Evolutionary conservation across 2,329 filamentous ascomycete species (phyloP), one percentile per base, ranked within the genome.

Genomic region (Monosporascus sp.): DNA sequence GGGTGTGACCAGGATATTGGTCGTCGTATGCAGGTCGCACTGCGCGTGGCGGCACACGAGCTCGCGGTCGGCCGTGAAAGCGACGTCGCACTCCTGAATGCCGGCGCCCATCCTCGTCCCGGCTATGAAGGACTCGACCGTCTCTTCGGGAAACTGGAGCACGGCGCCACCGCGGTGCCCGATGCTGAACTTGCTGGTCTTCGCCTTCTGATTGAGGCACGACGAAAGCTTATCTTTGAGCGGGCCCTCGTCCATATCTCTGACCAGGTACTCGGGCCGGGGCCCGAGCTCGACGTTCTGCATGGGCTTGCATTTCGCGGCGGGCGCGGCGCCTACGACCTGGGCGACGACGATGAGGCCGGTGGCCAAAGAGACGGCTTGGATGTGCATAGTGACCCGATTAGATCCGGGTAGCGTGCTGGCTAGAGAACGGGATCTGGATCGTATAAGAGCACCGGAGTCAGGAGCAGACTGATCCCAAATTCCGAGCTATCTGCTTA

Each of bases 1-100:
- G 57, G 81, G 78, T 11, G 84, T 74, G 47, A 74, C 67, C 57
- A 88, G 75, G 63, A 88, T 85, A 70, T 88, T 81, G 64, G 84
- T 87, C 8, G 84, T 88, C 22, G 80, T 84, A 71, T 87, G 84
- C 41, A 88, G 70, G 61, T 88, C 84, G 68, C 84, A 88, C 59
- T 85, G 80, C 47, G 78, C 79, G 70, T 88, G 84, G 47, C 84
- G 79, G 70, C 84, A 88, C 45, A 88, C 84, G n/a, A 88, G 79
- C 63, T 83, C 70, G 31, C 76, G 75, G 67, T 88, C 84, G 57
- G 74, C 77, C 54, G 84, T 87, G 70, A 88, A 87, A 37, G 80
- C 75, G 17, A 86, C 83, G 65, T 88, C 84, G 67, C 84, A 88
- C 69, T 88, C 84, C 49, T 85, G 76, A 44, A 86, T 74, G 42